These are phyloP conservation scores for Somion occarium DNA, from an alignment of 1,284 basidiomycete species.

Conservation along the genomic window DNA sequence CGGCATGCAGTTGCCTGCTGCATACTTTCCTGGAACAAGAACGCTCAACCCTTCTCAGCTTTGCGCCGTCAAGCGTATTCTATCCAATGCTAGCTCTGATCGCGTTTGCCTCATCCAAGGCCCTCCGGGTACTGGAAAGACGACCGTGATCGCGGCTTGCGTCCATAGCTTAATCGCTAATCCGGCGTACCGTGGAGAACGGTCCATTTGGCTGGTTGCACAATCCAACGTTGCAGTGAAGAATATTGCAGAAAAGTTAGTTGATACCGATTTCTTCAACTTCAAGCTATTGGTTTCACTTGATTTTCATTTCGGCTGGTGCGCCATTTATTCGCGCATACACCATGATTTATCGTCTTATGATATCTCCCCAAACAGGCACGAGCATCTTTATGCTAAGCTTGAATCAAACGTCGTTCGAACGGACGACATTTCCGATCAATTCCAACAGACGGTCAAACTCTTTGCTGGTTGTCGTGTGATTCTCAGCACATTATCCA, in stretches of 20 bases:
- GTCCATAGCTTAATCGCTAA: constrained; percentile 16
- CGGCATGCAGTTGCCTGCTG: neutral
- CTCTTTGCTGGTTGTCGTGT: constrained; percentile 38
- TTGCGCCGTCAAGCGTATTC: constrained; percentile 12
- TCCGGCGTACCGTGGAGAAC: constrained; percentile 1
- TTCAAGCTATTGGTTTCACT: constrained; percentile 42
- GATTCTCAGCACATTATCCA: constrained; percentile 65
- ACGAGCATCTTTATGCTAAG: constrained; percentile 59
- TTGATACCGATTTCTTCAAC: constrained; percentile 26
- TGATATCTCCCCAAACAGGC: constrained; percentile 39
- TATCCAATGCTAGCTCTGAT: constrained; percentile 5
- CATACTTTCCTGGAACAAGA: constrained; percentile 5
- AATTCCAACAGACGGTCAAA: constrained; percentile 9
- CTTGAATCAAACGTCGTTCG: constrained; percentile 42
- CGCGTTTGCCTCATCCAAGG: constrained; percentile 16
- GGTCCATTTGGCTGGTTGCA: constrained; percentile 28
- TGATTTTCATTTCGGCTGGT: constrained; percentile 62
- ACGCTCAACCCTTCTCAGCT: constrained; percentile 18
- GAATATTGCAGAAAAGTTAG: constrained; percentile 47
- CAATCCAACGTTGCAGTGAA: constrained; percentile 43
- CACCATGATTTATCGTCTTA: constrained; percentile 4
- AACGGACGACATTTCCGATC: constrained; percentile 38
- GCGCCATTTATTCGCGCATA: constrained; percentile 14
- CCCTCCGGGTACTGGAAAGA: constrained; percentile 29
- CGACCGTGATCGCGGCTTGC: constrained; percentile 30